phyloP scores from a whole-genome alignment of 2,329 filamentous ascomycete species.

The Cordyceps cateniannulata region DNA sequence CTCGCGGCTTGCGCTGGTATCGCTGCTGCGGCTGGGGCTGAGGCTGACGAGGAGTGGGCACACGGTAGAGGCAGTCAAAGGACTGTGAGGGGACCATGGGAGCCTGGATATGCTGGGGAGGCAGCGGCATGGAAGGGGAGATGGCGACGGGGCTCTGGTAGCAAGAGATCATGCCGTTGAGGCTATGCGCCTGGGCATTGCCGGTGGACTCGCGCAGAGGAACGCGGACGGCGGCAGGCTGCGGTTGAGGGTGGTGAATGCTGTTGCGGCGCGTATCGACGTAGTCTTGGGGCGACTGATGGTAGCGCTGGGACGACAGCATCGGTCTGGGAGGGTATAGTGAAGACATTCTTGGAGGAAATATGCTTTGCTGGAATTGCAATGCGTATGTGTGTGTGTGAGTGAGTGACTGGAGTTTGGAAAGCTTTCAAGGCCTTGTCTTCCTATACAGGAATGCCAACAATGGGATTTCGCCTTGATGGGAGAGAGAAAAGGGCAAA shows the following conservation, averaged over 20 bases:
- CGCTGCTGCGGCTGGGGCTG: conserved; percentile 25
- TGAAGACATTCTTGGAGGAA: conserved; percentile 26
- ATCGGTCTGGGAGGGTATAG: conserved; percentile 39
- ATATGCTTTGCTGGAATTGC: conserved; percentile 10
- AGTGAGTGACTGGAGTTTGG: neutral
- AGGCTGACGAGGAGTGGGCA: conserved; percentile 31
- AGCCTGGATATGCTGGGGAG: conserved; percentile 35
- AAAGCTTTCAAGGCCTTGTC: neutral
- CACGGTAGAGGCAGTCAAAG: conserved; percentile 33
- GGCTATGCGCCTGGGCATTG: conserved; percentile 42
- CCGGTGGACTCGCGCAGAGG: conserved; percentile 47
- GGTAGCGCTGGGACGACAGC: conserved; percentile 45
- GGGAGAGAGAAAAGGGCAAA: conserved; percentile 8
- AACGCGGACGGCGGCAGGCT: conserved; percentile 26
- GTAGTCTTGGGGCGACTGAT: conserved; percentile 41
- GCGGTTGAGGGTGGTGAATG: conserved; percentile 19
- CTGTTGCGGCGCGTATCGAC: conserved; percentile 38
- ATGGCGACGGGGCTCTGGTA: conserved; percentile 36
- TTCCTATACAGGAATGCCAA: conserved; percentile 13
- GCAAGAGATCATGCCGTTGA: conserved; percentile 37
- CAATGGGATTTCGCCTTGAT: conserved; percentile 3
- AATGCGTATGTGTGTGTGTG: conserved; percentile 17
- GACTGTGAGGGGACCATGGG: conserved; percentile 47
- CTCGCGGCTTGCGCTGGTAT: conserved; percentile 29
- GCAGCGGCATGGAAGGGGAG: conserved; percentile 33